Evolutionary conservation across 352 stramenopile species (phyloP), one percentile per base, ranked within the genome.

Genomic region (Pythium rhizo-oryzae): DNA sequence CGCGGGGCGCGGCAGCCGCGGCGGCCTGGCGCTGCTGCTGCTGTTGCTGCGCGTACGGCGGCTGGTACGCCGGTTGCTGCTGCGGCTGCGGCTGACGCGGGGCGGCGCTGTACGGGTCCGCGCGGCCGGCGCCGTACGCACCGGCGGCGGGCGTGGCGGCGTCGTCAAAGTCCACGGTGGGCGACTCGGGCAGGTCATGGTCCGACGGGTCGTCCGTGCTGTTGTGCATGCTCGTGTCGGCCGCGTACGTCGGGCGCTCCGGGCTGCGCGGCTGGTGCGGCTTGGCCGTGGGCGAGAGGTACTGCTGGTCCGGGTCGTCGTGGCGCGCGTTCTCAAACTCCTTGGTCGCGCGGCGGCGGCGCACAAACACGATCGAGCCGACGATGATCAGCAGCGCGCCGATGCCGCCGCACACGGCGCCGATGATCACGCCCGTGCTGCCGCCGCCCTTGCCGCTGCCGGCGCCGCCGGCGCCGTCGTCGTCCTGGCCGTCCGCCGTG

Each of bases 351-450:
- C 81, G 85, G 43, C 84, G 84, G 61, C 87, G 87, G 24, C 82
- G 79, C 16, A 93, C 59, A 8, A 90, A 75, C 43, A 95, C 81
- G 60, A 94, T 71, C 1, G 84, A 90, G 2, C 73, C 84, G 19
- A 91, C 67, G 58, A 94, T 78, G n/a, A 94, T 63, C 13, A 93
- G 41, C 44, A 95, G 59, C 30, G 70, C 85, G 23, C 33, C 82
- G 33, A 84, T 47, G 19, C 59, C 73, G 35, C 82, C 81, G 9
- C 76, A 28, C 18, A 87, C 41, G 1, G 70, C 81, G 9, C 60
- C 52, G 21, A 80, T 69, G 25, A 91, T 63, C 9, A 90, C 58
- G 8, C 69, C 71, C n/a, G 55, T 75, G n/a, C 25, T 78, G 59
- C 44, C n/a, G 43, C 64, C 67, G 16, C 62, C 62, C 13, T 59